Evolutionary conservation across 1,284 basidiomycete species (phyloP).

Genomic region (Ceratobasidium sp.): DNA sequence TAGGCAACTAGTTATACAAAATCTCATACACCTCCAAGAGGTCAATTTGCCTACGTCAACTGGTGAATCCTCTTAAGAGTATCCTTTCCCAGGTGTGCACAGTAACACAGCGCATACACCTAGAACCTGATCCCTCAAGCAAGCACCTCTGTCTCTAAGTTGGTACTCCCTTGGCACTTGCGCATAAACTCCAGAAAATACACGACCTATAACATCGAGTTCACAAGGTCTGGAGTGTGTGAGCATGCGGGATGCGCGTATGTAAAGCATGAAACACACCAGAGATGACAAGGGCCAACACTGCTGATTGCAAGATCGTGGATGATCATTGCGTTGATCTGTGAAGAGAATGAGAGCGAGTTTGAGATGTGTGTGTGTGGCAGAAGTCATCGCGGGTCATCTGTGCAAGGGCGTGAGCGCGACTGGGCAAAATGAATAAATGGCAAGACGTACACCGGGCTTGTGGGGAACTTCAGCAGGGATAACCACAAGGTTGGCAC

Average conservation of each 20-base stretch:
- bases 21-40: too few relatives aligned
- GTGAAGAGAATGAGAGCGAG: conserved; percentile 9
- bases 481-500: conserved; percentile 93
- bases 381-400: conserved; percentile 78
- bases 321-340: conserved; percentile 99
- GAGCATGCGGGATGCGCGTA: background rate
- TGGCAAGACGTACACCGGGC: conserved; percentile 77
- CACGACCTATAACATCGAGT: background rate
- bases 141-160: too few relatives aligned
- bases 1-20: too few relatives aligned
- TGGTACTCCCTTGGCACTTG: too few relatives aligned
- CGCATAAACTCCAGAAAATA: too few relatives aligned
- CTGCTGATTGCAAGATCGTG: conserved; percentile 92
- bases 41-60: too few relatives aligned
- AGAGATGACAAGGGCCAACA: conserved; percentile 94
- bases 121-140: too few relatives aligned
- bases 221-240: conserved; percentile 71
- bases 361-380: background rate
- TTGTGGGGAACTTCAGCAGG: conserved; percentile 98
- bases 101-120: too few relatives aligned
- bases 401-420: conserved; percentile 34
- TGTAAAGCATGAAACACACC: conserved; percentile 55
- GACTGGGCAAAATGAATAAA: conserved; percentile 14
- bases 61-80: too few relatives aligned
- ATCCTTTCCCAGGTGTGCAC: too few relatives aligned